Evolutionary conservation across 345 rosid genomes (phyloP), one percentile per base, ranked within the genome.

Genomic region (Carallia brachiata): DNA sequence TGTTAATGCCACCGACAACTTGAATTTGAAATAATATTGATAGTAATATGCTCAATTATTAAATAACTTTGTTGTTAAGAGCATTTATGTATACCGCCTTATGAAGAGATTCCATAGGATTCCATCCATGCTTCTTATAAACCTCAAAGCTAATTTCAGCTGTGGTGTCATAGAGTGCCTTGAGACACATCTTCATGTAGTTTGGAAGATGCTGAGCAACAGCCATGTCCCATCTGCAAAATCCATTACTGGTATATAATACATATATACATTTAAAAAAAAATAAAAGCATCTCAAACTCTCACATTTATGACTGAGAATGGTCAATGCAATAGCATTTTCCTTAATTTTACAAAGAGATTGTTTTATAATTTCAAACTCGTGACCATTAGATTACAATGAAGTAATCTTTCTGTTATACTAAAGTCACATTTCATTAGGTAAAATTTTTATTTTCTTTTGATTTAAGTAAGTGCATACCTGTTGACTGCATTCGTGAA

Each of bases 111-210:
- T 70, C 36, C 0, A 66, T 62, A 5, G 87, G 89, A 57, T 83
- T 77, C 71, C 79, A 80, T 0, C 87, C 88, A 63, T 76, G 73
- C 48, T 66, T 28, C 19, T 70, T 50, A 27, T 28, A 55, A 36
- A 85, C 63, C 34, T 77, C 73, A 61, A 16, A 31, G 73, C 84
- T 83, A 48, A 87, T 83, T 65, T 78, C 85, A 59, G 34, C 55
- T 8, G 85, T 85, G 48, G 82, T 61, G 36, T 68, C 71, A 28
- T 77, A 62, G 37, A 87, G 84, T 71, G 81, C 89, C 44, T 72
- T 80, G 69, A 83, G 83, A 44, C 81, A 81, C 57, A 60, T 59
- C 75, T 63, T 85, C 86, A 85, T 75, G 74, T 69, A 73, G n/a
- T 72, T 78, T 1, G 86, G 86, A 6, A 83, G 66, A 61, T 69